Conservation (phyloP, 495 filamentous ascomycete genomes). For the Aspergillus conjunctus region DNA sequence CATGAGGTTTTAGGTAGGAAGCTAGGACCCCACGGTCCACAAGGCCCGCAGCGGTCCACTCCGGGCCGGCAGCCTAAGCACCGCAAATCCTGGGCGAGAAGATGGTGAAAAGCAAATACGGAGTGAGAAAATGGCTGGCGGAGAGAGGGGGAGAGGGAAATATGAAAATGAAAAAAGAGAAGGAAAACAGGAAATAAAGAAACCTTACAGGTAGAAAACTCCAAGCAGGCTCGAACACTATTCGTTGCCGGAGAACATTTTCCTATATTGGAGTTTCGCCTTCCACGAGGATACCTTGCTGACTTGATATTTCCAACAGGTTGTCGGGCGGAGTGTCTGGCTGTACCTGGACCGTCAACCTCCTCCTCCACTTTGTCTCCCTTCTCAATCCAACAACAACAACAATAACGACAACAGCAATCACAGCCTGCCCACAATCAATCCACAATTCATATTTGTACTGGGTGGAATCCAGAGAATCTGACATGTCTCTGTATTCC, state of each 20-base stretch:
- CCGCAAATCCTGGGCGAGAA: slow-evolving; percentile 24
- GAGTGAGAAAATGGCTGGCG: background rate
- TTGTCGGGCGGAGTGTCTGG: background rate
- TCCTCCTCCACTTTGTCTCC: too few species aligned
- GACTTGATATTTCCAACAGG: background rate
- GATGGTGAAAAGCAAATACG: background rate
- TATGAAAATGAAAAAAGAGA: background rate
- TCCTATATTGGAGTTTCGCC: background rate
- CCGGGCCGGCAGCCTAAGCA: slow-evolving; percentile 35
- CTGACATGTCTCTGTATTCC: background rate
- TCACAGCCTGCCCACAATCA: background rate
- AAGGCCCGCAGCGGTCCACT: slow-evolving; percentile 32
- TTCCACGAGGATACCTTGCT: background rate
- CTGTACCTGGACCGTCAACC: background rate
- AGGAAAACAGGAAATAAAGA: background rate
- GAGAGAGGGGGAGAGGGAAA: background rate
- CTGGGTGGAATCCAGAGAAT: background rate
- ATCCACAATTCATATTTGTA: background rate
- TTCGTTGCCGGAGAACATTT: background rate
- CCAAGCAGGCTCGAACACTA: background rate
- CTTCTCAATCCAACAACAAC: too few species aligned
- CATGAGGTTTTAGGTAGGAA: slow-evolving; percentile 25
- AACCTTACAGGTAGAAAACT: background rate
- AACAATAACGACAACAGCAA: too few species aligned
- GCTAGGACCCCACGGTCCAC: slow-evolving; percentile 33